Evolutionary conservation across 495 filamentous ascomycete species (phyloP).

Genomic region (Hamigera avellanea): DNA sequence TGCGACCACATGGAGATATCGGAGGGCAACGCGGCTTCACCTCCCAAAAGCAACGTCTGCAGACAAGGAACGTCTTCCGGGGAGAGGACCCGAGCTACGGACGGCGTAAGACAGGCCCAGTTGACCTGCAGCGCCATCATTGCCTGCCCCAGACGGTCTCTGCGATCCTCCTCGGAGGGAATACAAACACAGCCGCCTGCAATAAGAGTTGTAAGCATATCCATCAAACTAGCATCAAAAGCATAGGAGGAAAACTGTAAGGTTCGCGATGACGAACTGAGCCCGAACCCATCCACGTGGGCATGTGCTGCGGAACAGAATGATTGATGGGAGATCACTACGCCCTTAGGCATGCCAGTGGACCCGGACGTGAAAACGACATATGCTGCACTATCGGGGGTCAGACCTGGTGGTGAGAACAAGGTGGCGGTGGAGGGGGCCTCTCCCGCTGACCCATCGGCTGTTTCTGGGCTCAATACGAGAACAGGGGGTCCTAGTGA

Average conservation of each 20-base stretch:
- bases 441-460: too few relatives aligned
- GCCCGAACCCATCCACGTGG: constrained; percentile 15
- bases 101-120: constrained; percentile 26
- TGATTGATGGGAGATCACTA: constrained; percentile 25
- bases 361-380: constrained; percentile 26
- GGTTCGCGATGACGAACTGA: constrained; percentile 22
- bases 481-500: too few relatives aligned
- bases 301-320: constrained; percentile 10
- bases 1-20: constrained; percentile 26
- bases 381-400: constrained; percentile 13
- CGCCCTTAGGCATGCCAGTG: constrained; percentile 28
- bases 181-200: constrained; percentile 41
- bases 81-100: constrained; percentile 17
- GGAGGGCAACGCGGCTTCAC: constrained; percentile 25
- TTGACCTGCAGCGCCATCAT: constrained; percentile 17
- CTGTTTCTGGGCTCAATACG: too few relatives aligned
- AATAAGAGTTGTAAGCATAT: constrained; percentile 36
- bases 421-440: too few relatives aligned
- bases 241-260: constrained; percentile 39
- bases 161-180: constrained; percentile 33
- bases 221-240: constrained; percentile 38
- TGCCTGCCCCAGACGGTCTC: constrained; percentile 15
- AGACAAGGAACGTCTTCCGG: constrained; percentile 24
- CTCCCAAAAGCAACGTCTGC: constrained; percentile 26
- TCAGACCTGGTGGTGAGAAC: too few relatives aligned